Evolutionary conservation across 805 yeast genomes (phyloP).

Genomic region (Metschnikowia arizonensis): DNA sequence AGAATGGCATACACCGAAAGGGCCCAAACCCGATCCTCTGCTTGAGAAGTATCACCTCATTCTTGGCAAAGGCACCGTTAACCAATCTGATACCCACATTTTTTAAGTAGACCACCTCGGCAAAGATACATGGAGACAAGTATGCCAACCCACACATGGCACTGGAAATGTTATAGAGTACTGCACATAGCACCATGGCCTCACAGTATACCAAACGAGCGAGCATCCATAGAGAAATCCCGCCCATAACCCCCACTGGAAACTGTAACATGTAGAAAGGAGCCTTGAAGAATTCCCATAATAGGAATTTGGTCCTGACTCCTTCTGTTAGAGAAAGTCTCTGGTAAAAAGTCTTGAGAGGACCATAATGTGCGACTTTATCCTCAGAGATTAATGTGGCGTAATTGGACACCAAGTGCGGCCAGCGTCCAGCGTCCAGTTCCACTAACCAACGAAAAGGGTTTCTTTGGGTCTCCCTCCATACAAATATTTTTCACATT

Average conservation of each 20-base stretch:
- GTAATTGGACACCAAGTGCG: too few species aligned
- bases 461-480: too few species aligned
- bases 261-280: constrained; percentile 20
- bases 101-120: constrained; percentile 14
- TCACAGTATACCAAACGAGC: constrained; percentile 23
- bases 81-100: constrained; percentile 17
- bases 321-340: constrained; percentile 14
- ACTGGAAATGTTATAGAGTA: constrained; percentile 50
- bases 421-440: too few species aligned
- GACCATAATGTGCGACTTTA: constrained; percentile 4
- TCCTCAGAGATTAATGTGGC: constrained; percentile 9
- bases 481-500: too few species aligned
- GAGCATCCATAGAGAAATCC: constrained; percentile 22
- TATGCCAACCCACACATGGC: constrained; percentile 19
- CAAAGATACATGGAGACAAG: constrained; percentile 16
- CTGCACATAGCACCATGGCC: constrained; percentile 24
- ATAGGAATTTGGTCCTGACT: constrained; percentile 10
- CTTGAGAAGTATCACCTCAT: too few species aligned
- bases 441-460: too few species aligned
- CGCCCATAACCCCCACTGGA: constrained; percentile 20
- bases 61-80: constrained; percentile 13
- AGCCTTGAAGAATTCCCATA: constrained; percentile 18
- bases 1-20: constrained; percentile 15
- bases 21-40: constrained; percentile 13
- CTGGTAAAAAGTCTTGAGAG: constrained; percentile 13